Percentiles rank a stretch among this genome's conserved stretches.
Conservation (phyloP, 2,329 filamentous ascomycete species). For the Emergomyces orientalis region DNA sequence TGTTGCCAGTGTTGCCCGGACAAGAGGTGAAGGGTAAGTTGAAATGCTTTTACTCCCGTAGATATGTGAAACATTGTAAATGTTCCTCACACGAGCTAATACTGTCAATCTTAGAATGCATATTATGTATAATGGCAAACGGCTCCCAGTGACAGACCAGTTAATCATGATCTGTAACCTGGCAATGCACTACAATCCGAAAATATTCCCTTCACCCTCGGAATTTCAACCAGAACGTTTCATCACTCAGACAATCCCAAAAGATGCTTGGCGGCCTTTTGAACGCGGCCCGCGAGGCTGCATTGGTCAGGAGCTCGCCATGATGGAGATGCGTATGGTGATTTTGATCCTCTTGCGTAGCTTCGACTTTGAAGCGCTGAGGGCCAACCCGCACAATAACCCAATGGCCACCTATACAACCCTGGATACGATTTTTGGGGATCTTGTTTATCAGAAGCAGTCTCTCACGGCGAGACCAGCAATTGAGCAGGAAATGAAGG, state of each 20-base stretch:
- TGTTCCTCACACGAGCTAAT: not conserved
- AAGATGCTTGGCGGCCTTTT: constrained; percentile 41
- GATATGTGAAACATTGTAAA: not conserved
- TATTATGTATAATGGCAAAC: constrained; percentile 1
- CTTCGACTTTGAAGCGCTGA: constrained; percentile 20
- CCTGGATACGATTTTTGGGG: not conserved
- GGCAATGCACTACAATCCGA: constrained; percentile 10
- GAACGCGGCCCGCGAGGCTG: constrained; percentile 42
- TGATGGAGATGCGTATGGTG: constrained; percentile 33
- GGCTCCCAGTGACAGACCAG: not conserved
- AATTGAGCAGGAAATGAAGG: constrained; percentile 7
- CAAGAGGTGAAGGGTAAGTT: constrained; percentile 8
- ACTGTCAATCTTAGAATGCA: not conserved
- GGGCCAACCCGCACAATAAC: constrained; percentile 8
- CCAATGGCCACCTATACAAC: not conserved
- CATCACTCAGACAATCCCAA: constrained; percentile 22
- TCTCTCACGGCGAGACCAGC: constrained; percentile 6
- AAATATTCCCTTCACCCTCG: constrained; percentile 8
- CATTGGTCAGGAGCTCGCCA: constrained; percentile 42
- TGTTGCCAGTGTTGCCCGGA: constrained; percentile 22
- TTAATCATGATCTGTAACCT: constrained; percentile 3
- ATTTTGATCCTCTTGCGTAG: constrained; percentile 19
- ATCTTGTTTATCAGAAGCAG: constrained; percentile 5
- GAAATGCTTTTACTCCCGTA: not conserved
- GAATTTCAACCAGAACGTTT: constrained; percentile 30